Evolutionary conservation across 169 alveolate genomes (phyloP).

Genomic region (Plasmodium falciparum): DNA sequence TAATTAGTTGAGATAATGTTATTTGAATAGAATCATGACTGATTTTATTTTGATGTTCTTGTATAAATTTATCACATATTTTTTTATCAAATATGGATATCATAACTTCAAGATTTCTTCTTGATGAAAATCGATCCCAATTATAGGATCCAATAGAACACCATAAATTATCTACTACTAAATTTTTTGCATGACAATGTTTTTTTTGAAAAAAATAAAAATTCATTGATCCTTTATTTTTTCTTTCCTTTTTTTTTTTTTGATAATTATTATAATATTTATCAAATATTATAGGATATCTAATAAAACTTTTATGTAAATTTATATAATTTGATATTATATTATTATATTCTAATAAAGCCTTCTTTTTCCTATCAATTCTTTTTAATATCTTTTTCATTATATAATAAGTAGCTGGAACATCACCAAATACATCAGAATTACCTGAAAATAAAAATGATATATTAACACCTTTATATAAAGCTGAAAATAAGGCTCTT

Average conservation of each 20-base stretch:
- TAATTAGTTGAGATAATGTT: conserved; percentile 15
- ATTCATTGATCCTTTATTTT: conserved; percentile 23
- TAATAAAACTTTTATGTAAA: conserved; percentile 39
- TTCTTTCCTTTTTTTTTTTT: conserved; percentile 8
- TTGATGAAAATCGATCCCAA: conserved; percentile 85
- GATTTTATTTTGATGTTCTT: conserved; percentile 35
- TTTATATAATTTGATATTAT: not conserved
- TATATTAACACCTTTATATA: conserved; percentile 78
- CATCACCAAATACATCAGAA: conserved; percentile 88
- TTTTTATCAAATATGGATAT: conserved; percentile 78
- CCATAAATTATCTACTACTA: conserved; percentile 84
- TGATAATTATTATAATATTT: not conserved
- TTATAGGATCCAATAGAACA: conserved; percentile 84
- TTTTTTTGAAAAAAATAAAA: conserved; percentile 81
- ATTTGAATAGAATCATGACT: conserved; percentile 3
- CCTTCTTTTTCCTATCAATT: not conserved
- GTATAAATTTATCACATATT: conserved; percentile 21
- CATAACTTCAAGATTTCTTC: conserved; percentile 84
- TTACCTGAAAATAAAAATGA: conserved; percentile 88
- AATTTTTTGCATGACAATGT: conserved; percentile 84
- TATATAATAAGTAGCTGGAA: conserved; percentile 85
- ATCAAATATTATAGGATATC: not conserved
- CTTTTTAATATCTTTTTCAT: conserved; percentile 79
- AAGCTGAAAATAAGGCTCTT: conserved; percentile 83
- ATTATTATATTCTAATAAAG: not conserved